A percentile compares a stretch with the other conserved stretches of the same genome.
Conservation (phyloP, 2,329 filamentous ascomycete species). For the Arthrobotrys musiformis region DNA sequence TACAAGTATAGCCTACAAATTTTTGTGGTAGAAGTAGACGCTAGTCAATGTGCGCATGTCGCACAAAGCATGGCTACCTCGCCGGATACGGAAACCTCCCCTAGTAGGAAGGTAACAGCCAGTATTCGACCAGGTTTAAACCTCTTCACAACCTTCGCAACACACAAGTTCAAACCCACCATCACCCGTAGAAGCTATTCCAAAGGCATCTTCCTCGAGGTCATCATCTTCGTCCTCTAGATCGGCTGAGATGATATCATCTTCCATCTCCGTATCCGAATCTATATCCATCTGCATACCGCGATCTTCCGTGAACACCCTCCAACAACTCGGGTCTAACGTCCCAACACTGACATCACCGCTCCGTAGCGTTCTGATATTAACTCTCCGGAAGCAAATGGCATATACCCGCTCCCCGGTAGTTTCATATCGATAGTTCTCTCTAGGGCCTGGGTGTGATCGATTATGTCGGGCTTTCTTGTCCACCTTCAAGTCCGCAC, state of each 20-base stretch:
- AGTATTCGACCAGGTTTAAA: not conserved
- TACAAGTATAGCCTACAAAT: too few species aligned
- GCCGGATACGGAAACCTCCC: not conserved
- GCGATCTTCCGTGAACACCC: constrained; percentile 4
- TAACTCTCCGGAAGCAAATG: constrained; percentile 37
- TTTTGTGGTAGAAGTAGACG: too few species aligned
- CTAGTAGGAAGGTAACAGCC: not conserved
- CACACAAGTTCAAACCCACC: not conserved
- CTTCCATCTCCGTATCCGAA: not conserved
- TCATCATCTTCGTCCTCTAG: constrained; percentile 31
- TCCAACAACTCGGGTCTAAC: constrained; percentile 34
- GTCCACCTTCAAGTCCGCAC: not conserved
- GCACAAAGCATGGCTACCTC: not conserved
- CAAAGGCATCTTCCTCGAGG: constrained; percentile 1
- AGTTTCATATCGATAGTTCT: constrained; percentile 28
- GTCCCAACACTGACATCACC: not conserved
- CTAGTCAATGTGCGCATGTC: too few species aligned
- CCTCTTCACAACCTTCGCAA: not conserved
- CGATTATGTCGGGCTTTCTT: not conserved
- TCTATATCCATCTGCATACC: not conserved
- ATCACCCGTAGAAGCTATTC: constrained; percentile 4
- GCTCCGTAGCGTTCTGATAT: not conserved
- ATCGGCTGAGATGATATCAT: constrained; percentile 9
- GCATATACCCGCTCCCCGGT: constrained; percentile 39
- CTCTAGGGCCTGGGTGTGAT: not conserved